Evolutionary conservation across 192 early-diverging fungal species (phyloP).

Genomic region (Pilobolus umbonatus): DNA sequence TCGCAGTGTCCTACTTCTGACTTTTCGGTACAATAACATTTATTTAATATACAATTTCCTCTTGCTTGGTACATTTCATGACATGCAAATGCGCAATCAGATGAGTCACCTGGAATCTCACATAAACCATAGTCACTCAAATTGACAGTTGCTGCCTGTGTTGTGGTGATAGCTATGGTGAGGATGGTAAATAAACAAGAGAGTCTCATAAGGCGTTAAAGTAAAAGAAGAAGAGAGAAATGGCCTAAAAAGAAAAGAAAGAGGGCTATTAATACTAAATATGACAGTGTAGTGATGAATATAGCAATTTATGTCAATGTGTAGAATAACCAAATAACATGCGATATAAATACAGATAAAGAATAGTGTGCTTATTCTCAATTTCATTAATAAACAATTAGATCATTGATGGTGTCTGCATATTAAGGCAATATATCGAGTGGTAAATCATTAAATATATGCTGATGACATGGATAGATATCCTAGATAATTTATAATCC

Average conservation of each 20-base stretch:
- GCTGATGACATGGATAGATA: too few relatives aligned
- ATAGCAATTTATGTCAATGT: too few relatives aligned
- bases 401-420: neutral
- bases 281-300: too few relatives aligned
- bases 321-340: neutral
- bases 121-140: neutral
- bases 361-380: neutral
- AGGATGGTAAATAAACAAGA: neutral
- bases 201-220: neutral
- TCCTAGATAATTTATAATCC: too few relatives aligned
- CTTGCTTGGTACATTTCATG: slow-evolving; percentile 6
- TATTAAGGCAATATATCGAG: too few relatives aligned
- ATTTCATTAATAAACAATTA: neutral
- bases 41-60: slow-evolving; percentile 10
- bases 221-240: neutral
- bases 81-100: slow-evolving; percentile 8
- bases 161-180: neutral
- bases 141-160: neutral
- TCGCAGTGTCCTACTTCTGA: slow-evolving; percentile 9
- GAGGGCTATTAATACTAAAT: neutral
- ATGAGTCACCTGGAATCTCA: neutral
- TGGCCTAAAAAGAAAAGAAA: neutral
- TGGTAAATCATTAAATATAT: too few relatives aligned
- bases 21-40: slow-evolving; percentile 10
- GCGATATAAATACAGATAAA: slow-evolving; percentile 12